Base-by-base conservation (phyloP, 2,329 filamentous ascomycete species). In the Trichoderma pleuroti region DNA sequence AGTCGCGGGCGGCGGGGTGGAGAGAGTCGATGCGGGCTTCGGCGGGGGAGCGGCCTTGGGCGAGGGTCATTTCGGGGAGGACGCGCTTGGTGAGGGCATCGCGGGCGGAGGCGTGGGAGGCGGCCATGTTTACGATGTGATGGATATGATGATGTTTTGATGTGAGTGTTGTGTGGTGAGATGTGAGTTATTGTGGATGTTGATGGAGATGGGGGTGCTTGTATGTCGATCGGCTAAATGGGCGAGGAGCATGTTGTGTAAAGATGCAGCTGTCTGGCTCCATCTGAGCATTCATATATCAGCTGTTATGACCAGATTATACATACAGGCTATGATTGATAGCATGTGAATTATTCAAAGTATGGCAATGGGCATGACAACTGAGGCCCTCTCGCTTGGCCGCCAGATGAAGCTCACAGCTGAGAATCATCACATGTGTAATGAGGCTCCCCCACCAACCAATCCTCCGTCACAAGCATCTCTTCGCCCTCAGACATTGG, bases 21-120 rank as follows among this genome's bases (percentile, higher is more conserved):
- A 68, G 63, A 16, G 73, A 24, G 21, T 67, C 67, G 4, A 49
- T 14, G 65, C 68, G 54, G 39, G 67, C 39, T 21, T 68, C 56
- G 34, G 57, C n/a, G 54, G 34, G 34, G 30, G 68, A 32, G 28
- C 54, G 54, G 67, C 72, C 73, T 21, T 66, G 42, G 11, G 74
- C 72, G 32, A 78, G 75, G 24, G 72, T 73, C 76, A 78, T 78
- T 65, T 73, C 68, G 5, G 77, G 76, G 56, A 78, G 68, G 63
- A 72, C 63, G 46, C 76, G 76, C 54, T 74, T 74, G 10, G 72
- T 70, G 61, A 78, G 74, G 14, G 73, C 70, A 39, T 49, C 72
- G 49, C 75, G 75, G n/a, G 71, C 73, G 32, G 71, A 62, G 16
- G 62, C 46, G 70, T 69, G 66, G 3, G 66, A 59, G 26, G 18